These are phyloP conservation scores for Suillus subalutaceus DNA, from an alignment of 768 basidiomycete species.

Conservation along the genomic window DNA sequence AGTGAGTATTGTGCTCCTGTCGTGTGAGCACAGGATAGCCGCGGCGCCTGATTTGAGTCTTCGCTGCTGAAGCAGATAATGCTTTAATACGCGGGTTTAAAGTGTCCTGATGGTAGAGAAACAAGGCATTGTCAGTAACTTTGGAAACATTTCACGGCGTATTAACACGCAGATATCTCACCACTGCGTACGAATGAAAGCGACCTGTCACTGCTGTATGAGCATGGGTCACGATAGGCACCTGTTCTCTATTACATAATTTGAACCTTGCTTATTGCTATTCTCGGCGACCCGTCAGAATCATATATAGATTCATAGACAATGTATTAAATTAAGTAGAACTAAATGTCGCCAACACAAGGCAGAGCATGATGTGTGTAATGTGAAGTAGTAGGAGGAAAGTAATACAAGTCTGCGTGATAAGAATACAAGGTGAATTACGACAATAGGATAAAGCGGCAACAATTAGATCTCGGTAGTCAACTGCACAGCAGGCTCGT, in stretches of 20 bases:
- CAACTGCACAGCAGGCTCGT: slow-evolving; percentile 15
- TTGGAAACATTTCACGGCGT: neutral
- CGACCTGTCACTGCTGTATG: slow-evolving; percentile 1
- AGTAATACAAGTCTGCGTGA: neutral
- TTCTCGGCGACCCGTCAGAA: neutral
- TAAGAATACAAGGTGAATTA: slow-evolving; percentile 1
- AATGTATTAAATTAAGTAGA: neutral
- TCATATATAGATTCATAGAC: neutral
- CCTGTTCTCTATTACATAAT: slow-evolving; percentile 4
- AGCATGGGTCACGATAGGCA: neutral
- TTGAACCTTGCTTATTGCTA: neutral
- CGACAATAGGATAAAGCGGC: neutral
- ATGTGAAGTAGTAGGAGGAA: neutral
- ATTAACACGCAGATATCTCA: slow-evolving; percentile 1
- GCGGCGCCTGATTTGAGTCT: slow-evolving; percentile 17
- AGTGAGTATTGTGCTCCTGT: neutral
- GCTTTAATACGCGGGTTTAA: neutral
- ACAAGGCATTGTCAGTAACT: neutral
- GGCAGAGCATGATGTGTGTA: neutral
- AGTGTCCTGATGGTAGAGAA: slow-evolving; percentile 11
- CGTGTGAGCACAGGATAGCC: slow-evolving; percentile 2
- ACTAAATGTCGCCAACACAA: neutral
- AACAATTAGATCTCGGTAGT: slow-evolving; percentile 4
- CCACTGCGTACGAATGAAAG: slow-evolving; percentile 7
- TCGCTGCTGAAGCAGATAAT: slow-evolving; percentile 13